These are phyloP conservation scores for Xylariales sp. DNA, from an alignment of 2,329 filamentous ascomycete genomes.

Conservation along the genomic window DNA sequence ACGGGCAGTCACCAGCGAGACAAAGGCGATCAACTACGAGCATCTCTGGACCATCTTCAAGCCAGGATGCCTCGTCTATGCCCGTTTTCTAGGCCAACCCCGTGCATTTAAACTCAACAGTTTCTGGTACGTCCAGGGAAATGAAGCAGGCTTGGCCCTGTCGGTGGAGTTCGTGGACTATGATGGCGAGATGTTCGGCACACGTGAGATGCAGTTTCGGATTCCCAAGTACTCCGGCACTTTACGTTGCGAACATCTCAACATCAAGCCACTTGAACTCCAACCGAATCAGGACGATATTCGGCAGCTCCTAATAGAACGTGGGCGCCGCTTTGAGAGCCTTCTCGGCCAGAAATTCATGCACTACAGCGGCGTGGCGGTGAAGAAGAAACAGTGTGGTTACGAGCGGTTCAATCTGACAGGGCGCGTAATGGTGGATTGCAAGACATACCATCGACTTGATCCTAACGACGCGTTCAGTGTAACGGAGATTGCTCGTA, in stretches of 20 bases:
- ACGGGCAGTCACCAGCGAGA: conserved; percentile 17
- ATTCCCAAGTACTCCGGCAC: conserved; percentile 24
- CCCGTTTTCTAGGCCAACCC: conserved; percentile 18
- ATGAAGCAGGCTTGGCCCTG: conserved; percentile 19
- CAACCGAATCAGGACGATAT: conserved; percentile 19
- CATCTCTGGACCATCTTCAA: conserved; percentile 26
- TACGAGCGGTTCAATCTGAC: conserved; percentile 22
- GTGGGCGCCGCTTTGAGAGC: conserved; percentile 29
- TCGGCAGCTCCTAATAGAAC: conserved; percentile 18
- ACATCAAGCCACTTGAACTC: conserved; percentile 24
- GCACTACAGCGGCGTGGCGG: conserved; percentile 27
- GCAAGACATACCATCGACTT: conserved; percentile 28
- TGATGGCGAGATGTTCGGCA: conserved; percentile 30
- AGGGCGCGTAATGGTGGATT: conserved; percentile 32
- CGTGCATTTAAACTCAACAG: conserved; percentile 25
- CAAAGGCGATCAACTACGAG: conserved; percentile 22
- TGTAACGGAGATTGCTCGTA: conserved; percentile 15
- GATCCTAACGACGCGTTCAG: conserved; percentile 21
- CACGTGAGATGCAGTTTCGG: conserved; percentile 16
- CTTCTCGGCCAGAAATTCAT: conserved; percentile 28
- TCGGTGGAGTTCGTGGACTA: conserved; percentile 26
- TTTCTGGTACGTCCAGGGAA: conserved; percentile 21
- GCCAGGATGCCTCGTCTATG: conserved; percentile 8
- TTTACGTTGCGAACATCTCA: conserved; percentile 22
- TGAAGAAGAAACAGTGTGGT: conserved; percentile 13